Percentiles rank a stretch among this genome's conserved stretches.
Evolutionary conservation across 108 stramenopile species (phyloP).

Genomic region (Cylindrotheca closterium): DNA sequence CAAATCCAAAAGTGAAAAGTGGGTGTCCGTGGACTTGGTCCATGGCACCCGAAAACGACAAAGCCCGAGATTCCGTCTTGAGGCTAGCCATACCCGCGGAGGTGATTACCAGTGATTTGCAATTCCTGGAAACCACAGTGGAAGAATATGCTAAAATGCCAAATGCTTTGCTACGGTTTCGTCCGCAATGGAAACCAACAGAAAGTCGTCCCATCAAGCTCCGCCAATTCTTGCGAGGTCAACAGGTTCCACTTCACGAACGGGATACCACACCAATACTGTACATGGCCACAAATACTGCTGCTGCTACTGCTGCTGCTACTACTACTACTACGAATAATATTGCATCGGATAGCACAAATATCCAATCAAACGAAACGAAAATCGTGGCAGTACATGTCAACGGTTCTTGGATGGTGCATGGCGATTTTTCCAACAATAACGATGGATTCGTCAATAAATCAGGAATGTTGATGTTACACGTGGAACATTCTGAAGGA

Average conservation of each 20-base stretch:
- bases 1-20: constrained; percentile 5
- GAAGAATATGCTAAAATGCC: background rate
- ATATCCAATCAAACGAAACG: too few species aligned
- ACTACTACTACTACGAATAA: too few species aligned
- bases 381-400: too few species aligned
- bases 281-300: too few species aligned
- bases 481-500: too few species aligned
- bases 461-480: too few species aligned
- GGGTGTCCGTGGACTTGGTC: background rate
- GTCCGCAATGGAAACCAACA: constrained; percentile 71
- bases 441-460: too few species aligned
- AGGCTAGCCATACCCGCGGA: background rate
- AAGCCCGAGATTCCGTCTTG: background rate
- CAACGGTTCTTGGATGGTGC: too few species aligned
- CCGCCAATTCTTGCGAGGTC: constrained; percentile 88
- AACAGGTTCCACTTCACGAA: constrained; percentile 79
- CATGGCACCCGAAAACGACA: background rate
- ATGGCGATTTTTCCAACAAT: too few species aligned
- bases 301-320: too few species aligned
- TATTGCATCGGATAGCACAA: too few species aligned
- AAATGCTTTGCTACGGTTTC: constrained; percentile 32
- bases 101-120: background rate
- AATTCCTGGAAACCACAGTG: background rate
- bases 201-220: constrained; percentile 65
- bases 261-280: constrained; percentile 34